Evolutionary conservation across 306 rosid genomes (phyloP), one percentile per base, ranked within the genome.

Genomic region (Casuarina equisetifolia): DNA sequence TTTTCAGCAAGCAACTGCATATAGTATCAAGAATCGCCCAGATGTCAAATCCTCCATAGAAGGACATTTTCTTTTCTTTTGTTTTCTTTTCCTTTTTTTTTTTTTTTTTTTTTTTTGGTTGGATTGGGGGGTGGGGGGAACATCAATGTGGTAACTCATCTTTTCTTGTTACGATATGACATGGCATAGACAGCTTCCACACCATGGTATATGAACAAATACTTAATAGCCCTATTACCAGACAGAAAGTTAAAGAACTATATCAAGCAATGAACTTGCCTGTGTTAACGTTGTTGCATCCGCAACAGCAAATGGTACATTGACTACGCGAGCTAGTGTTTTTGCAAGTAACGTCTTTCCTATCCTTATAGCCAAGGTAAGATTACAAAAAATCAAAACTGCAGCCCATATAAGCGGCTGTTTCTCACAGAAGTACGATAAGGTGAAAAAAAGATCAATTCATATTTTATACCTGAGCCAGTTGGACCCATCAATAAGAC

Each of bases 341-440:
- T 90, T 90, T 46, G 96, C 96, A 51, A 90, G 96, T 80, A 90
- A 70, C 4, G 92, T 90, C 87, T 90, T 90, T 80, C 96, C 96
- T 88, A 79, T 83, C 76, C 76, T 81, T 83, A 51, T 72, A 76
- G 69, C 46, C 74, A 74, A 74, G 67, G 76, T 52, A 39, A 57
- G 46, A 53, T 49, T 40, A 62, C 50, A 74, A 53, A 74, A 25
- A 85, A 54, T 77, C 48, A 66, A 38, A 39, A 46, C 25, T 8
- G 53, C 72, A 80, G 9, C 58, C 63, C 66, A 38, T 6, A 42
- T 16, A 58, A 69, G 51, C 32, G 15, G 25, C 42, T 25, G 39
- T 4, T 72, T 61, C 52, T 58, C 43, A 49, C 55, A 19, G 40
- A 20, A 45, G 13, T 57, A 73, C 20, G 67, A 9, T 54, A 53